Base-by-base conservation (phyloP, 2,329 filamentous ascomycete genomes). In the Pezicula carpinea region DNA sequence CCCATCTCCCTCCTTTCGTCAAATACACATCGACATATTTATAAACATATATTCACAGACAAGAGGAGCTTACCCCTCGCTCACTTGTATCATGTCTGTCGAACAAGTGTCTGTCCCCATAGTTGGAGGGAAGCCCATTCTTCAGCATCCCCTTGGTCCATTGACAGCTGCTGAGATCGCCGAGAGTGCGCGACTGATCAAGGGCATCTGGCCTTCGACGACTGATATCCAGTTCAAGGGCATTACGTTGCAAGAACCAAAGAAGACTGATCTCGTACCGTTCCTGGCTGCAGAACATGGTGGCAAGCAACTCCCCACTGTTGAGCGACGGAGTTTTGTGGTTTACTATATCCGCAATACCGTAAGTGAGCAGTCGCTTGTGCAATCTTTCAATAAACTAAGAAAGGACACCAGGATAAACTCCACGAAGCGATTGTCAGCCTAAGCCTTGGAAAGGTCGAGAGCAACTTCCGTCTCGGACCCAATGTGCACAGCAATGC, bases 301-400 rank as follows among this genome's bases (percentile, higher is more conserved):
- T 11, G 71, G 70, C 2, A 54, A 61, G 44, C 45, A 64, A 11
- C 61, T 68, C 3, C 68, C 69, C 6, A 57, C 56, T 17, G 69
- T 80, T 31, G 68, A 72, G 31, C 68, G 79, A 18, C 73, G 69
- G 51, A 73, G 70, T 1, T 80, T 79, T 49, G 64, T 81, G 6
- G 72, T 77, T 14, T 83, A 82, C 61, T 82, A 82, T 52, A 69
- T 82, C 36, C 67, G 70, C 49, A 77, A 77, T 53, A 85, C 81
- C 6, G 79, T 82, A 62, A 60, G 75, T 57, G 8, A 29, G 26
- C 5, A 5, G 6, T 43, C 13, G 5, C 18, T 15, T 5, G 26
- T 31, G 17, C 34, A 13, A 6, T 18, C 2, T 19, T 19, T 14
- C 14, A 23, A 26, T 22, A 44, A 40, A 44, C 44, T 53, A 26